Evolutionary conservation across 2,329 filamentous ascomycete genomes (phyloP), one percentile per base, ranked within the genome.

Genomic region (Rhynchosporium graminicola): DNA sequence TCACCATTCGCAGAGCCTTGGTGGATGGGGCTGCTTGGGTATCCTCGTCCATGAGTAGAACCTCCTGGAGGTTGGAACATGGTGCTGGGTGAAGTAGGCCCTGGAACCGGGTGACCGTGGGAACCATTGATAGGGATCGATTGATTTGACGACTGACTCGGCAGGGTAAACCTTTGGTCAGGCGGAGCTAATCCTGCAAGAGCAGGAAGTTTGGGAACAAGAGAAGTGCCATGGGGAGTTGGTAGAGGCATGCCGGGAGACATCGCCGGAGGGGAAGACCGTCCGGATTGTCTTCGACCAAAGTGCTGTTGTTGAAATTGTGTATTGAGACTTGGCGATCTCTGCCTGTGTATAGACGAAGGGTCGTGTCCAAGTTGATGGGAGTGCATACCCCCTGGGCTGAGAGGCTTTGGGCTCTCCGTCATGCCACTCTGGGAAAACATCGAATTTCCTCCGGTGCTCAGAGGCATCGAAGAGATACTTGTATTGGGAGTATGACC

Each of bases 341-440:
- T 81, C 66, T 87, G 86, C 62, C 85, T 81, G 47, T 76, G 78
- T 58, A 79, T 77, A 64, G 83, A 76, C 36, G 78, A 75, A 15
- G 82, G 76, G 67, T 85, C 85, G 56, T 88, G 80, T 26, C 81
- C 73, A 73, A 81, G 74, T 76, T 77, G 77, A 61, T 83, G 80
- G 26, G 77, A 73, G 64, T 81, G 78, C 66, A 80, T 78, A 62
- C 80, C 72, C 15, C 64, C 80, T 20, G 89, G 89, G 64, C 88
- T 92, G 46, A 96, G 80, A 3, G 92, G 89, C 73, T 93, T 96
- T 0, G 92, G 92, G 68, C 91, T 96, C 75, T 97, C 92, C 3
- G 90, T 95, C 79, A 96, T 90, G 59, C 78, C 77, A 59, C 84
- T 83, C 67, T 92, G 87, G 8, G 86, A 83, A 73, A 91, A 96